Evolutionary conservation across 2,329 filamentous ascomycete genomes (phyloP), one percentile per base, ranked within the genome.

Genomic region (Diaporthe sp.): DNA sequence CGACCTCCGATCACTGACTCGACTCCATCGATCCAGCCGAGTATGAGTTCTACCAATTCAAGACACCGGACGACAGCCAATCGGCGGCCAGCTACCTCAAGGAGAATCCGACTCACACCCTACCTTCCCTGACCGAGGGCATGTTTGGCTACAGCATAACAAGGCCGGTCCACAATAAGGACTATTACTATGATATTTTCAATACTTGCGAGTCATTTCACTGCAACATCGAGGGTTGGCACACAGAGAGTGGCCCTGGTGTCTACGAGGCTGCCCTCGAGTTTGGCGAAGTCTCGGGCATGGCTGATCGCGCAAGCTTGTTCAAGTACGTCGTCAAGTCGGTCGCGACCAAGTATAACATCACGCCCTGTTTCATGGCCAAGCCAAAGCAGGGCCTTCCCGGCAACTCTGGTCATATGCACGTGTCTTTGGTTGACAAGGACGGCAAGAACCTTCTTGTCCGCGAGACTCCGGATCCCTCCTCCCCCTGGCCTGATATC

Each of bases 361-460:
- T 99, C 82, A 98, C 95, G 0, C 97, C 97, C 0, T 98, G 95
- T 84, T 99, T 99, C 88, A 99, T 99, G 97, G 97, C 97, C 22
- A 99, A 99, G 85, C 97, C 97, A 3, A 92, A 94, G 78, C 91
- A 97, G 80, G 95, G 96, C 0, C 88, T 98, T 0, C 97, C 97
- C 0, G 97, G 97, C 62, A 98, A 98, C 87, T 97, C 94, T 77
- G 97, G 97, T 1, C 97, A 99, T 83, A 96, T 98, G 89, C 97
- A 99, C 83, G 89, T 98, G 77, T 98, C 96, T 0, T 87, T 99
- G 13, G 92, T 96, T 25, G 94, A 96, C 81, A 89, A 90, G 78
- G 86, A 90, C n/a, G 94, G 94, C 75, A 93, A 93, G 82, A 99
- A 99, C 81, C 89, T 98, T 31, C 93, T 99, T 79, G 91, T 91